A percentile compares a stretch with the other conserved stretches of the same genome.
phyloP scores from a whole-genome alignment of 1,139 yeast species.

The Kodamaea suecica region DNA sequence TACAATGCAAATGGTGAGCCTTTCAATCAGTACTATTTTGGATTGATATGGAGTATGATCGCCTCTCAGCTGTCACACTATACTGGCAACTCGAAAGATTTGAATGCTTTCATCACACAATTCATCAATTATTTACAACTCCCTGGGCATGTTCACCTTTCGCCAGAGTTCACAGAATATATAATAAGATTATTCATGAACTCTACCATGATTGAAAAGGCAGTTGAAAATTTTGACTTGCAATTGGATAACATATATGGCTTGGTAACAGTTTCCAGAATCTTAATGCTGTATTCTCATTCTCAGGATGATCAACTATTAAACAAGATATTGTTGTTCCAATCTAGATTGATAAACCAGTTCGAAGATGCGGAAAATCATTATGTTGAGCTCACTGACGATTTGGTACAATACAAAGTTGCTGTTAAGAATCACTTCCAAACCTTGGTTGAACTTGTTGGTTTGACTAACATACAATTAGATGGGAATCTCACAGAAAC shows the following conservation, averaged over 20 bases:
- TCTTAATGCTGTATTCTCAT: constrained; percentile 20
- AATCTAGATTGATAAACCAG: constrained; percentile 44
- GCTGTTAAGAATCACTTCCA: constrained; percentile 21
- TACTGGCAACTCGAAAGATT: constrained; percentile 15
- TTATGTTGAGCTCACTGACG: constrained; percentile 39
- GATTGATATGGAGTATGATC: constrained; percentile 32
- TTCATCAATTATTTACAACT: constrained; percentile 22
- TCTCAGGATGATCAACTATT: constrained; percentile 11
- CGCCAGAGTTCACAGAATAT: constrained; percentile 13
- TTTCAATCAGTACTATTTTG: constrained; percentile 31
- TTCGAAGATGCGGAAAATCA: constrained; percentile 53
- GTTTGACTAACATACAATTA: constrained; percentile 8
- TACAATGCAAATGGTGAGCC: constrained; percentile 19
- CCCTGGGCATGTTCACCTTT: constrained; percentile 6
- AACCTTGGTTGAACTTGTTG: constrained; percentile 8
- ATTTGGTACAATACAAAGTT: constrained; percentile 28
- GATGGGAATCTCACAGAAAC: constrained; percentile 24
- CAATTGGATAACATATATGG: constrained; percentile 38
- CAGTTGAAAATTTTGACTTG: constrained; percentile 28
- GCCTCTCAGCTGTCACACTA: constrained; percentile 36
- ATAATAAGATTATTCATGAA: constrained; percentile 25
- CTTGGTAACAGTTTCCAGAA: constrained; percentile 25
- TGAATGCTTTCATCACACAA: constrained; percentile 36
- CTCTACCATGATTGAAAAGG: constrained; percentile 29
- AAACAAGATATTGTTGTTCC: constrained; percentile 27